Conservation (phyloP, 352 stramenopile genomes). For the Globisporangium solare region DNA sequence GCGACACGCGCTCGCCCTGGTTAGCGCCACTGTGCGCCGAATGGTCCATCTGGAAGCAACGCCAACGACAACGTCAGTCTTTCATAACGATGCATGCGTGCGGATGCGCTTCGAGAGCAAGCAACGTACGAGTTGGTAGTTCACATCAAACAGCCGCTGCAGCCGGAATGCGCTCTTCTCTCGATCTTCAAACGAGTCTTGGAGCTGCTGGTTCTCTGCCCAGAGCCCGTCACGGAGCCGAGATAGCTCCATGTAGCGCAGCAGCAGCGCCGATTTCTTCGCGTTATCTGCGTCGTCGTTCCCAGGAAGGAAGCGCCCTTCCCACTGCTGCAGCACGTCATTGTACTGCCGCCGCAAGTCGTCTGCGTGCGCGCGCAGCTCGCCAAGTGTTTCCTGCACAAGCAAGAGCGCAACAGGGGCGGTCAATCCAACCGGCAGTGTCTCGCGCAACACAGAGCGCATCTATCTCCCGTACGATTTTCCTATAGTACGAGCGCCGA, state of each 20-base stretch:
- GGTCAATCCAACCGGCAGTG: not conserved
- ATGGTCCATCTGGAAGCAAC: constrained; percentile 34
- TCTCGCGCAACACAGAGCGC: not conserved
- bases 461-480: constrained; percentile 26
- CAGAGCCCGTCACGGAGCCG: constrained; percentile 43
- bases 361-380: constrained; percentile 37
- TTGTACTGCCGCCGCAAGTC: constrained; percentile 48
- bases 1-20: constrained; percentile 23
- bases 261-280: constrained; percentile 29
- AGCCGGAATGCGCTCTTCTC: constrained; percentile 51
- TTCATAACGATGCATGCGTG: not conserved
- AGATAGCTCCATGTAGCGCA: constrained; percentile 41
- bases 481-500: constrained; percentile 49
- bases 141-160: constrained; percentile 51
- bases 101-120: not conserved
- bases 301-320: constrained; percentile 21
- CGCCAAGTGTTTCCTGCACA: constrained; percentile 36
- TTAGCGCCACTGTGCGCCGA: constrained; percentile 28
- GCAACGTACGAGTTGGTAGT: constrained; percentile 38
- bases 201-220: constrained; percentile 49
- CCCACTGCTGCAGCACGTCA: constrained; percentile 33
- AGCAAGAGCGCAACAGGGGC: not conserved
- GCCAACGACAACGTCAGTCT: not conserved
- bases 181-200: constrained; percentile 45
- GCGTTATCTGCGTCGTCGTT: constrained; percentile 20